phyloP scores from a whole-genome alignment of 1,284 basidiomycete genomes.

The Cutaneotrichosporon sp. region DNA sequence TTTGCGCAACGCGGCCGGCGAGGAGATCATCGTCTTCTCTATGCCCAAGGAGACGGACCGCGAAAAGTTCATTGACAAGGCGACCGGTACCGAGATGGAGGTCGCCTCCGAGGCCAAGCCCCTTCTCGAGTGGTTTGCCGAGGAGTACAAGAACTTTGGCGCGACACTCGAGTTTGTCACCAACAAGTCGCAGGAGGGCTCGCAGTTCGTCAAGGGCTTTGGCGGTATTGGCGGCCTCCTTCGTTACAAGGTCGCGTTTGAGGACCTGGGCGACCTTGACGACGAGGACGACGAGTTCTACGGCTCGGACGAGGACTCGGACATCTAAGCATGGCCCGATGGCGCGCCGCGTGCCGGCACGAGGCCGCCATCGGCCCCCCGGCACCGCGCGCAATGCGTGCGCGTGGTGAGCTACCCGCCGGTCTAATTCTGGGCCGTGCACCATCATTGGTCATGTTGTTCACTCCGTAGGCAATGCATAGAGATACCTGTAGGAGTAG shows the following conservation, averaged over 20 bases:
- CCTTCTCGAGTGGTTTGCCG: conserved; percentile 95
- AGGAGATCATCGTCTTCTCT: conserved; percentile 72
- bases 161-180: conserved; percentile 76
- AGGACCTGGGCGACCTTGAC: conserved; percentile 68
- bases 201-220: conserved; percentile 98
- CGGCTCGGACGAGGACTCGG: conserved; percentile 52
- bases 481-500: conserved; percentile 2
- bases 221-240: conserved; percentile 95
- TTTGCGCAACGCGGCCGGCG: conserved; percentile 84
- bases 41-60: conserved; percentile 78
- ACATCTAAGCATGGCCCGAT: conserved; percentile 17
- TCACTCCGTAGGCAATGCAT: conserved; percentile 12
- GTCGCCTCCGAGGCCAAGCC: conserved; percentile 72
- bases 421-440: neutral
- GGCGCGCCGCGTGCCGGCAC: conserved; percentile 8
- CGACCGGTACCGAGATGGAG: conserved; percentile 95
- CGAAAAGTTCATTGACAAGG: conserved; percentile 92
- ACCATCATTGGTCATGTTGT: conserved; percentile 9
- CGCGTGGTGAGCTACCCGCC: conserved; percentile 8
- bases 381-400: conserved; percentile 1
- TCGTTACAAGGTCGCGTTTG: conserved; percentile 91
- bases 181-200: conserved; percentile 85
- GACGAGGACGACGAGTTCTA: conserved; percentile 57
- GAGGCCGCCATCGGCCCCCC: conserved; percentile 1
- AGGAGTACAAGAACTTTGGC: conserved; percentile 97